phyloP scores from a whole-genome alignment of 2,329 filamentous ascomycete genomes.

The Calonectria multiphialidica region DNA sequence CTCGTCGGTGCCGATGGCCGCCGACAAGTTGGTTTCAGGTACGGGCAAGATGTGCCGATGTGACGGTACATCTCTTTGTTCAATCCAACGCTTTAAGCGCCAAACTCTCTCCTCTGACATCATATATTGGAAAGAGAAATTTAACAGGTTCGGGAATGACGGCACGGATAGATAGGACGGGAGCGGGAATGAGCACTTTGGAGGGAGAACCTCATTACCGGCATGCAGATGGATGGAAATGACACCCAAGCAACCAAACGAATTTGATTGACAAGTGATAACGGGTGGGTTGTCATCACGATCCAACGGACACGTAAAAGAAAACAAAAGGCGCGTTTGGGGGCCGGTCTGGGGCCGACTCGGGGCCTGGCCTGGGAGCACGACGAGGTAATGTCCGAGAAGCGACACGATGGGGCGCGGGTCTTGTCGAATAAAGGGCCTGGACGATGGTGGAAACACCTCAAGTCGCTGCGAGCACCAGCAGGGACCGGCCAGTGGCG shows the following conservation, averaged over 20 bases:
- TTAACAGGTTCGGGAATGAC: conserved; percentile 38
- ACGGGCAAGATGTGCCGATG: conserved; percentile 33
- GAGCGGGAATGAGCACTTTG: conserved; percentile 23
- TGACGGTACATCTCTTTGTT: conserved; percentile 27
- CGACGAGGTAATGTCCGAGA: conserved; percentile 40
- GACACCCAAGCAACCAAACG: conserved; percentile 8
- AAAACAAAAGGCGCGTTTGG: conserved; percentile 41
- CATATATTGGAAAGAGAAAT: conserved; percentile 32
- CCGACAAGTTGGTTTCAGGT: conserved; percentile 42
- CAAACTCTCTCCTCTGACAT: conserved; percentile 36
- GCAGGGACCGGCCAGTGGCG: conserved; percentile 42
- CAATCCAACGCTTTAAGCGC: conserved; percentile 30
- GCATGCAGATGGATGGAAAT: conserved; percentile 19
- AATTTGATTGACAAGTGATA: conserved; percentile 39
- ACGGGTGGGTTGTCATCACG: conserved; percentile 40
- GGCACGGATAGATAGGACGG: conserved; percentile 42
- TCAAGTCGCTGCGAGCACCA: conserved; percentile 29
- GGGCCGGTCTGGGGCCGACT: conserved; percentile 29
- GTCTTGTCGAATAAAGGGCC: conserved; percentile 24
- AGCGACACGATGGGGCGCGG: conserved; percentile 32
- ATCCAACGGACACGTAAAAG: conserved; percentile 41
- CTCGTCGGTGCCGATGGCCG: conserved; percentile 30
- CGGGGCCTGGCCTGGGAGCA: conserved; percentile 24
- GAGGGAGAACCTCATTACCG: conserved; percentile 41
- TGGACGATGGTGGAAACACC: conserved; percentile 25